Percentiles rank a stretch among this genome's conserved stretches.
Evolutionary conservation across 306 rosid genomes (phyloP).

Genomic region (Inga leiocalycina): DNA sequence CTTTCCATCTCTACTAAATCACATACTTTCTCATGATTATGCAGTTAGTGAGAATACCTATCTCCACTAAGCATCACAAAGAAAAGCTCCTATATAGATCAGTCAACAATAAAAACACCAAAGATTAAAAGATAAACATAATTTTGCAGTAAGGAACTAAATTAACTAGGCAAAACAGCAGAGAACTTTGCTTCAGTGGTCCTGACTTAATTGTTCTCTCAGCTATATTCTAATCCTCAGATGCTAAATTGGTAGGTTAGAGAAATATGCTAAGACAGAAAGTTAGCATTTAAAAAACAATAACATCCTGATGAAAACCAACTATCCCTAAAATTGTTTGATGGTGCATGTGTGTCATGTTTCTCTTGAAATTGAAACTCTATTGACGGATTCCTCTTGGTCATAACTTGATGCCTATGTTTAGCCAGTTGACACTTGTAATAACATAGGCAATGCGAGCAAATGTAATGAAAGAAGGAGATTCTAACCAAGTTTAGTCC

Average conservation of each 20-base stretch:
- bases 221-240: not conserved
- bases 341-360: not conserved
- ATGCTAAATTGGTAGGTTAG: not conserved
- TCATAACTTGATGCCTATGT: slow-evolving; percentile 36
- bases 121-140: not conserved
- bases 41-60: not conserved
- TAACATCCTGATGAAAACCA: not conserved
- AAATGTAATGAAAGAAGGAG: slow-evolving; percentile 36
- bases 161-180: no score
- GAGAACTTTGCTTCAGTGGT: slow-evolving; percentile 4
- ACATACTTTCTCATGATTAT: not conserved
- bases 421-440: slow-evolving; percentile 36
- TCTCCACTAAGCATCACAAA: not conserved
- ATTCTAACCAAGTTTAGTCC: slow-evolving; percentile 94
- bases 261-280: not conserved
- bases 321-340: not conserved
- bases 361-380: not conserved
- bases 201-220: not conserved
- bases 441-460: not conserved
- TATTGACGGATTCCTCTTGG: not conserved
- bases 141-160: no score
- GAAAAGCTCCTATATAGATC: slow-evolving; percentile 4
- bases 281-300: not conserved
- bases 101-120: not conserved
- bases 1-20: not conserved